Evolutionary conservation across 257 asterid species (phyloP).

Genomic region (Solanum megistacrolobum): DNA sequence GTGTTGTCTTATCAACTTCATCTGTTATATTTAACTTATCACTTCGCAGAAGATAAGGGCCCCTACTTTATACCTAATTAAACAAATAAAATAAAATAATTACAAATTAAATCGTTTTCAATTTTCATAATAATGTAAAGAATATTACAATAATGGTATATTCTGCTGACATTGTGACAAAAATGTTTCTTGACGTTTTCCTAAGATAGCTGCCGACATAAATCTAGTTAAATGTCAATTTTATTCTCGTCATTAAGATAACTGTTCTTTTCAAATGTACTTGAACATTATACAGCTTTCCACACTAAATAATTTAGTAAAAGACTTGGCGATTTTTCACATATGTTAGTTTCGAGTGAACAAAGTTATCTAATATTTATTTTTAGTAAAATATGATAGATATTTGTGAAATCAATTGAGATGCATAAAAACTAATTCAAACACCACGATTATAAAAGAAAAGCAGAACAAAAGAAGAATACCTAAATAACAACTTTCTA

Average conservation of each 20-base stretch:
- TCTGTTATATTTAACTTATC: background rate
- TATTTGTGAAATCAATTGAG: too few relatives aligned
- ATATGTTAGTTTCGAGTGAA: too few relatives aligned
- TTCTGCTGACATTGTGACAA: background rate
- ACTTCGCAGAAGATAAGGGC: background rate
- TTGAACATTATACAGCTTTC: background rate
- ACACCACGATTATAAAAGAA: rapidly evolving
- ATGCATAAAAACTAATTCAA: rapidly evolving
- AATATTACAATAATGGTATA: background rate
- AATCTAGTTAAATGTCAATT: background rate
- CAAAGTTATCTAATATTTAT: rapidly evolving
- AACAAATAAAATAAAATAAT: background rate
- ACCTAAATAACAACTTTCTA: background rate
- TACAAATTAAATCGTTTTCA: background rate
- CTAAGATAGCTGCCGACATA: background rate
- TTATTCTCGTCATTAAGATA: background rate
- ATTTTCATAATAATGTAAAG: background rate
- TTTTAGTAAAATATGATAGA: too few relatives aligned
- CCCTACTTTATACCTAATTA: background rate
- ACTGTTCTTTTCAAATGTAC: background rate
- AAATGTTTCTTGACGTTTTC: background rate
- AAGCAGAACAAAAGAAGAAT: too few relatives aligned
- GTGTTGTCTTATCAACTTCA: background rate
- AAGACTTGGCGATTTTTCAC: rapidly evolving
- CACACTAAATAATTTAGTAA: background rate